phyloP scores from a whole-genome alignment of 192 early-diverging fungal genomes.

The Kappamyces sp. region DNA sequence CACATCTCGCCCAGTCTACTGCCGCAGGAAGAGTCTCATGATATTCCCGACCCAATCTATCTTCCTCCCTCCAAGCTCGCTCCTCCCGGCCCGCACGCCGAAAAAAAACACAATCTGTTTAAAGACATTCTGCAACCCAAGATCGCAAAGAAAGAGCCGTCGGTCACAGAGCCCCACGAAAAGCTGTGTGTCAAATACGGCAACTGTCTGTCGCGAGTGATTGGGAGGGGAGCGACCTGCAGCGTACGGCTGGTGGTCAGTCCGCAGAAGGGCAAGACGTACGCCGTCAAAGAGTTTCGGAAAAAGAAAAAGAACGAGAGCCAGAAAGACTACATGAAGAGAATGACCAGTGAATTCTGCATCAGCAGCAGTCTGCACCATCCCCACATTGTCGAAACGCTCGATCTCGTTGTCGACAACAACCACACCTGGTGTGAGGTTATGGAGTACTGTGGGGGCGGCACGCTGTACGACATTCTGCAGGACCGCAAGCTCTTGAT shows the following conservation, averaged over 20 bases:
- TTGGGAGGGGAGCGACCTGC: conserved; percentile 18
- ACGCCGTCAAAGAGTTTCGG: conserved; percentile 56
- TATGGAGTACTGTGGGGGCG: conserved; percentile 25
- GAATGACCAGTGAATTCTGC: conserved; percentile 78
- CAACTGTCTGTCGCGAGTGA: conserved; percentile 1
- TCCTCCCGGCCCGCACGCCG: not conserved
- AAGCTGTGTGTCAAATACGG: conserved; percentile 16
- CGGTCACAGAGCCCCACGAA: conserved; percentile 10
- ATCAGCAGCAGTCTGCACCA: conserved; percentile 50
- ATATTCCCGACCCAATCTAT: not conserved
- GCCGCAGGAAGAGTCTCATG: not conserved
- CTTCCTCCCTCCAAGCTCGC: not conserved
- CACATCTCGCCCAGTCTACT: not conserved
- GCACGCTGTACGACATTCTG: conserved; percentile 18
- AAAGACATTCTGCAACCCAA: conserved; percentile 8
- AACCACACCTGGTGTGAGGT: conserved; percentile 23
- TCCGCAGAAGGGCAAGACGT: not conserved
- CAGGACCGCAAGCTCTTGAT: conserved; percentile 7
- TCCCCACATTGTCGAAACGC: conserved; percentile 17
- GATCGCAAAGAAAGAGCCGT: conserved; percentile 6
- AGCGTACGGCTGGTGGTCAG: conserved; percentile 13
- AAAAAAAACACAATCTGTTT: conserved; percentile 8
- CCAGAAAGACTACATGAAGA: conserved; percentile 72
- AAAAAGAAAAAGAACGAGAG: conserved; percentile 58
- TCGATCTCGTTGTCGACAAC: conserved; percentile 17